Base-by-base conservation (phyloP, 2,329 filamentous ascomycete genomes). In the Hawksworthiomyces lignivorus region DNA sequence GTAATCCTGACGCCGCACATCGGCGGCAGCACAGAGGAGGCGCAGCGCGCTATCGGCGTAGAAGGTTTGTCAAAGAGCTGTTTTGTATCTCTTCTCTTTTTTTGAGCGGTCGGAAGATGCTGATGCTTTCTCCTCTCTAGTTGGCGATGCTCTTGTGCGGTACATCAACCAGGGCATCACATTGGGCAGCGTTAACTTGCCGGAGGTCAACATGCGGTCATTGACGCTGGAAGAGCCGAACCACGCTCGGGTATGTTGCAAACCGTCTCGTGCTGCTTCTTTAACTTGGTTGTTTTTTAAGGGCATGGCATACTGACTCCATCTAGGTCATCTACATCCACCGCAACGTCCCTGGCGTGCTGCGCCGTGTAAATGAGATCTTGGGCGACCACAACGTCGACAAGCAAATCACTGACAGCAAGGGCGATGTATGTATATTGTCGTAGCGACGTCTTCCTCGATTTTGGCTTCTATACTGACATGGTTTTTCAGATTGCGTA, bases 141-240 rank as follows among this genome's bases (percentile, higher is more conserved):
- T 98, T 45, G 80, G 77, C 50, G 83, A 92, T 36, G 85, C 89
- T 30, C 71, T 98, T 39, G 84, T 94, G 44, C 80, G 86, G 56
- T 98, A 97, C 62, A 92, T 97, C 60, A 98, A 97, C 67, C 87
- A 92, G 63, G 92, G 92, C 47, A 80, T 83, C 43, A 98, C 92
- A 4, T 65, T 94, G 20, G 89, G 88, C 51, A 87, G 89, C 47
- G 92, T 97, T 60, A 98, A 98, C 67, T 73, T 98, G 69, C 92
- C 92, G n/a, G 92, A 97, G 64, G 85, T 95, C 53, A 82, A 81
- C 53, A 74, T 98, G 55, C 84, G 92, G 52, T 88, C 83, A n/a
- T 68, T 96, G 54, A 95, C 88, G 3, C 75, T 87, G 50, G 89
- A 95, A 45, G 88, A 97, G 66, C 78, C 84, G 19, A 81, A 95